Base-by-base conservation (phyloP, 305 asterid genomes). In the Fraxinus albicans region DNA sequence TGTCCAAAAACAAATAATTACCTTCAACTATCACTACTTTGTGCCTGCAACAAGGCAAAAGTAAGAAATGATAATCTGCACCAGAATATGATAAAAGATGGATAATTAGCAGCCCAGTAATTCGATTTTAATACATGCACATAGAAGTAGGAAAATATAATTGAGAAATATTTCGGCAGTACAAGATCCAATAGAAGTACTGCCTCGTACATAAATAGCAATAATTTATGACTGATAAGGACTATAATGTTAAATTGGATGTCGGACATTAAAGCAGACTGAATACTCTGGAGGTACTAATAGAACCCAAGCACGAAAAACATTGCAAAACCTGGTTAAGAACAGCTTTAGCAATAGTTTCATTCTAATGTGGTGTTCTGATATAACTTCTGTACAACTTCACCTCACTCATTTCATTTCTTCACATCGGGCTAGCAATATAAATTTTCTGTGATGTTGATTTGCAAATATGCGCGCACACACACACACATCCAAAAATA, bases 1-100 rank as follows among this genome's bases (percentile, higher is more conserved):
- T 94, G 35, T 93, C 96, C 90, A 93, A 83, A 70, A 96, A 89
- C 91, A 96, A 87, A 90, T 96, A 96, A 86, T 93, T 93, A 63
- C 98, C 98, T 90, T 95, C 99, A 76, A 92, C 98, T 86, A 96
- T 90, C 85, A 96, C 93, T 77, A 96, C 91, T 89, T 96, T 96
- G 91, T 96, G 98, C 88, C 98, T 96, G 90, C 87, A 85, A 82
- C 77, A 83, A 83, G 29, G 80, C 47, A 81, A 80, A 63, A 5
- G 12, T 29, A 80, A 53, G 78, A 53, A 83, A 84, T 29, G 36
- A 47, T 65, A 10, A 53, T 60, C 35, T 44, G 65, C 8, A 67
- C 19, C 27, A 21, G 10, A 4, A n/a, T 42, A 8, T 17, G 72
- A 81, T 27, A 80, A 70, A 73, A 72, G 40, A 55, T 70, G 80